phyloP scores from a whole-genome alignment of 75 land plant genomes.

The Azolla pinnata region DNA sequence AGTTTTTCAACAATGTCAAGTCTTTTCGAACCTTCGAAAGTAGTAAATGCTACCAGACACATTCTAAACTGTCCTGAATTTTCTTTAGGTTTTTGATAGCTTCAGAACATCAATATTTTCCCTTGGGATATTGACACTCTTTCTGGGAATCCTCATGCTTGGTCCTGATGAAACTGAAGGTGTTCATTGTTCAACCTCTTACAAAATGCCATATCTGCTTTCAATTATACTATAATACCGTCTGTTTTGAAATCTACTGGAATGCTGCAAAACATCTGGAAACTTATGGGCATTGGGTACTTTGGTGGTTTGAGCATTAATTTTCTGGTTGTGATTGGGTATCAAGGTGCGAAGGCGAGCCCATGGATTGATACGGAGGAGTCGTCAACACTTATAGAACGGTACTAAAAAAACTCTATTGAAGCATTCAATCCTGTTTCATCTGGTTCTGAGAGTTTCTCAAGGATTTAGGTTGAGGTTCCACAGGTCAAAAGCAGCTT shows the following conservation, averaged over 20 bases:
- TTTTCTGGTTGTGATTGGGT: too few species aligned
- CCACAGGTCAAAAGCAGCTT: too few species aligned
- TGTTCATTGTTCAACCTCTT: constrained; percentile 13
- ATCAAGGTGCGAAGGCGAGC: background rate
- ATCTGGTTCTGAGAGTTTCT: too few species aligned
- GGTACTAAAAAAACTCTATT: too few species aligned
- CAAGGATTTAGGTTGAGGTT: too few species aligned
- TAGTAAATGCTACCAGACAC: background rate
- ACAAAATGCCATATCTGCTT: constrained; percentile 1
- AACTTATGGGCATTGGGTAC: background rate
- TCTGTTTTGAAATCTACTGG: background rate
- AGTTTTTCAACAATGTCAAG: too few species aligned
- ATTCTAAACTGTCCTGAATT: background rate
- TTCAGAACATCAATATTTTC: constrained; percentile 77
- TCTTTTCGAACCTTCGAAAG: too few species aligned
- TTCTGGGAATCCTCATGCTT: constrained; percentile 86
- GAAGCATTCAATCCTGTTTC: too few species aligned
- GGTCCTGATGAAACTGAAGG: constrained; percentile 93
- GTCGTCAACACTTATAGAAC: background rate
- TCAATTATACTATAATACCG: background rate
- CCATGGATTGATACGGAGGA: constrained; percentile 4
- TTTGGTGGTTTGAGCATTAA: too few species aligned
- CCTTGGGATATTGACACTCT: constrained; percentile 76
- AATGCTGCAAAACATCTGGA: too few species aligned
- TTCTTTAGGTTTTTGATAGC: constrained; percentile 70